phyloP scores from a whole-genome alignment of 2,329 filamentous ascomycete species.

The Penicillium sp. region DNA sequence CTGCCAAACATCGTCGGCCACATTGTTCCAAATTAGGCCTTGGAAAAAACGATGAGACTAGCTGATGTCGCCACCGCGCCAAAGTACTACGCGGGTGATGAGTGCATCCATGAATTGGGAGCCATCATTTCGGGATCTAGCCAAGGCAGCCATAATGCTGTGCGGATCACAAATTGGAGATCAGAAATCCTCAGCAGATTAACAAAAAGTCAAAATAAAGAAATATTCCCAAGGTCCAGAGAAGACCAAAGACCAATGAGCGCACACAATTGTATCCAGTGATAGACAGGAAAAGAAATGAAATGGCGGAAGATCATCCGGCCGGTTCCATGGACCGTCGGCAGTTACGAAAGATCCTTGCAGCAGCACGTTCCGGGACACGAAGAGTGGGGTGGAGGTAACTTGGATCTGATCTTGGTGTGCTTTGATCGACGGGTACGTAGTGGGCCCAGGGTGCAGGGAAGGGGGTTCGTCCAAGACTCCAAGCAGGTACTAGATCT shows the following conservation, averaged over 20 bases:
- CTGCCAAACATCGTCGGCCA: constrained; percentile 6
- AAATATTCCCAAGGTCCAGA: not conserved
- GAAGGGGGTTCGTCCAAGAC: not conserved
- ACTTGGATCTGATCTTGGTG: not conserved
- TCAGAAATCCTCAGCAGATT: not conserved
- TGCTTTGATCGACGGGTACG: not conserved
- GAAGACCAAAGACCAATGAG: not conserved
- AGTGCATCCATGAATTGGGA: constrained; percentile 14
- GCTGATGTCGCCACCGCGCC: constrained; percentile 20
- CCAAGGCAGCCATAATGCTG: constrained; percentile 15
- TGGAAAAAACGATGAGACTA: constrained; percentile 5
- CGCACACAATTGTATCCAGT: not conserved
- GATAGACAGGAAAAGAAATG: not conserved
- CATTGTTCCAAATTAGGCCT: constrained; percentile 12
- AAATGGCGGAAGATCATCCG: constrained; percentile 14
- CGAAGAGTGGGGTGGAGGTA: constrained; percentile 14
- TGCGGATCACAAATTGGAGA: constrained; percentile 8
- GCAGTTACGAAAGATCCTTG: constrained; percentile 22
- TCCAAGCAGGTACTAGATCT: constrained; percentile 17
- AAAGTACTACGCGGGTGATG: constrained; percentile 22
- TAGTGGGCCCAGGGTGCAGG: not conserved
- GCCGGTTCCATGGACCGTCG: constrained; percentile 10
- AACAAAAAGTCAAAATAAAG: not conserved
- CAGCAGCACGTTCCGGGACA: constrained; percentile 23
- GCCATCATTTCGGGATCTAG: constrained; percentile 16